These are phyloP conservation scores for Stachybotrys chartarum DNA, from an alignment of 2,329 filamentous ascomycete genomes.

Conservation along the genomic window DNA sequence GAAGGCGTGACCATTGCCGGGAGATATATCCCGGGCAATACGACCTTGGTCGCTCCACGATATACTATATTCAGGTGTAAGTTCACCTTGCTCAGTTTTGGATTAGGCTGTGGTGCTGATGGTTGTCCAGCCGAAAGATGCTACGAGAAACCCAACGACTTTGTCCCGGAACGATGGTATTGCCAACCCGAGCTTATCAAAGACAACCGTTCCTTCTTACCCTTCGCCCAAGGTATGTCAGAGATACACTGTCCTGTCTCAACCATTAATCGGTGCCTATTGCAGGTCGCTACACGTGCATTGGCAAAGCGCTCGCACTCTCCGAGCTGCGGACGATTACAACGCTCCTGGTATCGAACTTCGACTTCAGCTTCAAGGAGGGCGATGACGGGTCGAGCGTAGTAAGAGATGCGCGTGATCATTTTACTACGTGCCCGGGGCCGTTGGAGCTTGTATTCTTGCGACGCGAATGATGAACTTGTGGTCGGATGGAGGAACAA, in stretches of 20 bases:
- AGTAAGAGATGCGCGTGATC: background rate
- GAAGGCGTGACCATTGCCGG: conserved; percentile 6
- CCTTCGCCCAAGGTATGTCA: conserved; percentile 1
- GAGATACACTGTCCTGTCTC: no score
- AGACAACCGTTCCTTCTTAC: conserved; percentile 9
- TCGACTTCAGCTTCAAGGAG: background rate
- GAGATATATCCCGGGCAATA: conserved; percentile 7
- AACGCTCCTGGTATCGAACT: background rate
- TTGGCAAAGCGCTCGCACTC: conserved; percentile 4
- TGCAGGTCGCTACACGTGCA: conserved; percentile 2
- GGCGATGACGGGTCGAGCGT: background rate
- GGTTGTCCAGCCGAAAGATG: conserved; percentile 3
- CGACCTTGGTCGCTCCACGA: conserved; percentile 5
- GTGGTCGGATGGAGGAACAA: no score
- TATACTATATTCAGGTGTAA: background rate
- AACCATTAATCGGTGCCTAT: no score
- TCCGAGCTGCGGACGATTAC: background rate
- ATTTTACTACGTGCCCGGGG: background rate
- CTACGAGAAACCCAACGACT: conserved; percentile 7
- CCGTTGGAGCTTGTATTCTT: background rate
- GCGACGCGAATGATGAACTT: no score
- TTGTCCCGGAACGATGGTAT: conserved; percentile 16
- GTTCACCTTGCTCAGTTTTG: no score
- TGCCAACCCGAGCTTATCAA: conserved; percentile 10
- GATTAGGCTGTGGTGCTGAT: no score